Percentiles rank a stretch among this genome's conserved stretches.
Evolutionary conservation across 192 early-diverging fungal species (phyloP).

Genomic region (Dimargaris cristalligena): DNA sequence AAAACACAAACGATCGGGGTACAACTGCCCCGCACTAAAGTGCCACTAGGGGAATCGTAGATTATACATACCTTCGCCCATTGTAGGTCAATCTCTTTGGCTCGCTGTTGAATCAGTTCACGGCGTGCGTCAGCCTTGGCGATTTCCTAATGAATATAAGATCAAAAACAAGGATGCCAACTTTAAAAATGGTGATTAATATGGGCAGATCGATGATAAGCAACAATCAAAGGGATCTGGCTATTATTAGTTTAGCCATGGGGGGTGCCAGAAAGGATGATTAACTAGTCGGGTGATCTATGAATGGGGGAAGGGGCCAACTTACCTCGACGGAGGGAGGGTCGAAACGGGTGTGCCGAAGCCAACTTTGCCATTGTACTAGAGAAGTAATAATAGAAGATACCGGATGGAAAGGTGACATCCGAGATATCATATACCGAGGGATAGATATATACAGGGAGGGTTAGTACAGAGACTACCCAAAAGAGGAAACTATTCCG

Average conservation of each 20-base stretch:
- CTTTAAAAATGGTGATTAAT: background rate
- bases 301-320: background rate
- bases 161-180: background rate
- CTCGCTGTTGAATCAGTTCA: background rate
- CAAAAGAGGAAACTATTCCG: no score
- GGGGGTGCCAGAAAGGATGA: background rate
- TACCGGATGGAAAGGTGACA: no score
- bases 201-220: background rate
- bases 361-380: constrained; percentile 11
- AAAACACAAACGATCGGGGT: background rate
- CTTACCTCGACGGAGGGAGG: constrained; percentile 2
- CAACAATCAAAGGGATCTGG: background rate
- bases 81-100: background rate
- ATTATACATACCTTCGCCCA: background rate
- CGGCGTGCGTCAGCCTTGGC: background rate
- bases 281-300: background rate
- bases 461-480: no score
- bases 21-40: background rate
- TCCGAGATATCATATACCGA: no score
- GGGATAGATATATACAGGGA: no score
- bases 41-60: background rate
- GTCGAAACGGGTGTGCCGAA: constrained; percentile 7
- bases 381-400: no score
- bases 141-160: background rate
- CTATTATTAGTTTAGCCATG: background rate